Evolutionary conservation across 2,329 filamentous ascomycete species (phyloP), one percentile per base, ranked within the genome.

Genomic region (Macrophomina tecta): DNA sequence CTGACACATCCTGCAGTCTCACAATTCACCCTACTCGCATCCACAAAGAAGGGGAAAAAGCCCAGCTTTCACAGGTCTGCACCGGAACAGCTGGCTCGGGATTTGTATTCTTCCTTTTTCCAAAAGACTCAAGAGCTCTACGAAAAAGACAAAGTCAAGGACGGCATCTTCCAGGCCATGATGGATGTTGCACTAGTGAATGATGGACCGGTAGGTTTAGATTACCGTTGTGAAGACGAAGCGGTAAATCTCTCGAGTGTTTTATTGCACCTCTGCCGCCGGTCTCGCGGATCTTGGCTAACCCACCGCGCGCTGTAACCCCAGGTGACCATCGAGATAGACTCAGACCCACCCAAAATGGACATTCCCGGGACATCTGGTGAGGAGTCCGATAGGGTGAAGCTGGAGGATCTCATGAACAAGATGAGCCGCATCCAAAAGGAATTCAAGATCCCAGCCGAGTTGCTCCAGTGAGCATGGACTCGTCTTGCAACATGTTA

Each of bases 161-260:
- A 99, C 76, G 95, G 96, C n/a, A 89, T 94, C 36, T 99, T 99
- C 78, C 94, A 97, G 76, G 95, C 95, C 60, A 97, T 97, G 94
- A 99, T 99, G 95, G 91, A 98, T 75, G 94, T 99, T 67, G 91
- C 91, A 58, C 81, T 97, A 36, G 89, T 97, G 60, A 98, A 98
- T 72, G 94, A 98, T 74, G 87, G 88, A 74, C 88, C 88, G 81
- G 87, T 90, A 86, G 83, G 87, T 87, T 77, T 86, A 72, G 82
- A 87, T 76, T 87, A 83, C 78, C 79, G 79, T 78, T 86, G 83
- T 80, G 78, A 83, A 72, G 84, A 87, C 75, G 82, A 82, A 78
- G 84, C 82, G 83, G 85, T 87, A 85, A 75, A 80, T 73, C 73
- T 75, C 73, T 73, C 65, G 23, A 71, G 67, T 68, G 70, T 61